A percentile compares a stretch with the other conserved stretches of the same genome.
Conservation (phyloP, 805 yeast species). For the Nakazawaea wyomingensis region DNA sequence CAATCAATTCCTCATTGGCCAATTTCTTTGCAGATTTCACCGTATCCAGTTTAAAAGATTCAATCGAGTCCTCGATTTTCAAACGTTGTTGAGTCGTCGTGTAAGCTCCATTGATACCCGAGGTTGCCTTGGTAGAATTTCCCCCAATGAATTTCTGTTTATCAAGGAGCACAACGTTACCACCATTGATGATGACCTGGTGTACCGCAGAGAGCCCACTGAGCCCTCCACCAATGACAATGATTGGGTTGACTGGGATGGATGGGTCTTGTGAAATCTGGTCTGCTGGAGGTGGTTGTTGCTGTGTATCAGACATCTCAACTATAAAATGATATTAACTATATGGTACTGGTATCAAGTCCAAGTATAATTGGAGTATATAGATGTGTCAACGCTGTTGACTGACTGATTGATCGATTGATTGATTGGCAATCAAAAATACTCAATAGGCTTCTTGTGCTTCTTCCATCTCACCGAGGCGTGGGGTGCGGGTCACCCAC, state of each 20-base stretch:
- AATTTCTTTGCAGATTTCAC: slow-evolving; percentile 57
- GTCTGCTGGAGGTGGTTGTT: background rate
- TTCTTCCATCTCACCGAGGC: no score
- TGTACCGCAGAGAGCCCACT: slow-evolving; percentile 63
- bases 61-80: slow-evolving; percentile 50
- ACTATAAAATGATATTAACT: no score
- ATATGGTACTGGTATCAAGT: no score
- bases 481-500: no score
- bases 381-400: no score
- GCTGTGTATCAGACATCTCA: background rate
- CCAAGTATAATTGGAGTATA: no score
- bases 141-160: slow-evolving; percentile 60
- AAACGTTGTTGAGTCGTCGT: slow-evolving; percentile 53
- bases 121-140: slow-evolving; percentile 62
- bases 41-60: slow-evolving; percentile 61
- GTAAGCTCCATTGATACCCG: slow-evolving; percentile 69
- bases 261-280: background rate
- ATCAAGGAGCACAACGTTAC: slow-evolving; percentile 48
- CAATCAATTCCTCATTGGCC: slow-evolving; percentile 55
- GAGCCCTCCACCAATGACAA: slow-evolving; percentile 61
- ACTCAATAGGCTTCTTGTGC: no score
- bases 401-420: no score
- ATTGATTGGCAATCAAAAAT: no score
- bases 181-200: slow-evolving; percentile 38
- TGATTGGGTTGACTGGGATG: slow-evolving; percentile 33